These are phyloP conservation scores for Massariosphaeria phaeospora DNA, from an alignment of 495 filamentous ascomycete genomes.

Conservation along the genomic window DNA sequence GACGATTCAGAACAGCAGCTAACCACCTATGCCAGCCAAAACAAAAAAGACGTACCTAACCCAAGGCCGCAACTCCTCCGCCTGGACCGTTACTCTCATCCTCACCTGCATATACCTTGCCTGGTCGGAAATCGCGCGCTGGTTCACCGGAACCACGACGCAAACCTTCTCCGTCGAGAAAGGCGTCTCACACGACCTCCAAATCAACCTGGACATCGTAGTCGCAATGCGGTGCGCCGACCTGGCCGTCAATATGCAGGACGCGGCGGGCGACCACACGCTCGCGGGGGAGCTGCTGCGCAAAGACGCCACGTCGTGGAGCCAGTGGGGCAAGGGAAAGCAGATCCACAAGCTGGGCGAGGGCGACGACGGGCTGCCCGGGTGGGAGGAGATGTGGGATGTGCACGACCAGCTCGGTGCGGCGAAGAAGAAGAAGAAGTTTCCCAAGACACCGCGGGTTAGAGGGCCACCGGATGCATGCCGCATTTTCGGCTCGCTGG, in stretches of 20 bases:
- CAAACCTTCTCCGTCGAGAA: conserved; percentile 95
- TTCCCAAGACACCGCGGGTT: conserved; percentile 63
- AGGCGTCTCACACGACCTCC: conserved; percentile 75
- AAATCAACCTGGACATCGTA: conserved; percentile 94
- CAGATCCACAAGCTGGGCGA: conserved; percentile 62
- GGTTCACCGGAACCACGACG: conserved; percentile 75
- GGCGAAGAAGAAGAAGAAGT: conserved; percentile 60
- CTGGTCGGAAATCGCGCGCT: conserved; percentile 69
- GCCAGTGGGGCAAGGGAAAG: conserved; percentile 68
- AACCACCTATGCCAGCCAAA: conserved; percentile 60
- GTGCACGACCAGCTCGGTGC: conserved; percentile 67
- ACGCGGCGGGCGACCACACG: conserved; percentile 87
- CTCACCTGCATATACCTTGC: conserved; percentile 65
- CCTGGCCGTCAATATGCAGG: conserved; percentile 94
- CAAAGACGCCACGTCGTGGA: conserved; percentile 74
- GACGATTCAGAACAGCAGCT: background rate
- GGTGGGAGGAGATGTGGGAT: conserved; percentile 58
- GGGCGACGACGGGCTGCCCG: conserved; percentile 38
- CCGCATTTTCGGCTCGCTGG: conserved; percentile 81
- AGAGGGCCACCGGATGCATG: conserved; percentile 60
- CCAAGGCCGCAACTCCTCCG: conserved; percentile 74
- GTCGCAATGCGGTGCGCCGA: conserved; percentile 84
- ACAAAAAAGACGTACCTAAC: conserved; percentile 88
- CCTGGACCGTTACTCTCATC: conserved; percentile 84
- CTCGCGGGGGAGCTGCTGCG: conserved; percentile 70